A percentile compares a stretch with the other conserved stretches of the same genome.
phyloP scores from a whole-genome alignment of 2,329 filamentous ascomycete genomes.

The Apiospora marii region DNA sequence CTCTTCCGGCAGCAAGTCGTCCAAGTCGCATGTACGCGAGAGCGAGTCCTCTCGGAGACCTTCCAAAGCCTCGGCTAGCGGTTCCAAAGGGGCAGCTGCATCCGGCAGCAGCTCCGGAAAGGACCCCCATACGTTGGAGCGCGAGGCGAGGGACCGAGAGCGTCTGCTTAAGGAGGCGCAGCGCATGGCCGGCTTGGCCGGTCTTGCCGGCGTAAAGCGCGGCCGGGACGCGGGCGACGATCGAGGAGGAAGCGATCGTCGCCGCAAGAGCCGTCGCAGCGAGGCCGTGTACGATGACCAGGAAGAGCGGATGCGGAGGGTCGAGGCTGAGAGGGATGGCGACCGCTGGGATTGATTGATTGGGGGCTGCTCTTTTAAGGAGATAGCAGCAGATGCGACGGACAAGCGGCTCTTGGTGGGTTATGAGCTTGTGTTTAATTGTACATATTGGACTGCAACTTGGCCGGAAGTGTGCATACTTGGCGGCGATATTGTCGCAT shows the following conservation, averaged over 20 bases:
- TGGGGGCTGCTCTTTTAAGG: no score
- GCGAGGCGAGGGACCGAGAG: conserved; percentile 71
- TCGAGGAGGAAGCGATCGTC: conserved; percentile 52
- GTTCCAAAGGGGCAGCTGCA: neutral
- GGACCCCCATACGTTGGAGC: conserved; percentile 74
- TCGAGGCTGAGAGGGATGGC: conserved; percentile 68
- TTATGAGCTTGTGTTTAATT: neutral
- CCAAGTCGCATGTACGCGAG: conserved; percentile 37
- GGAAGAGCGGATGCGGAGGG: conserved; percentile 61
- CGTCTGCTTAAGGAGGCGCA: conserved; percentile 74
- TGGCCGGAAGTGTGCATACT: neutral
- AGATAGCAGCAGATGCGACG: neutral
- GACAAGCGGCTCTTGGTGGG: neutral
- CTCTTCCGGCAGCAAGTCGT: conserved; percentile 34
- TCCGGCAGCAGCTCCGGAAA: conserved; percentile 35
- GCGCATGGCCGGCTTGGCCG: conserved; percentile 63
- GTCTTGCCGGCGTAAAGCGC: conserved; percentile 58
- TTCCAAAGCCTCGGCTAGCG: conserved; percentile 44
- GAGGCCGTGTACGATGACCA: conserved; percentile 57
- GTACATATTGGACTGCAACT: neutral
- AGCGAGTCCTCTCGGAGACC: conserved; percentile 45
- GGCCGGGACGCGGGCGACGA: conserved; percentile 52
- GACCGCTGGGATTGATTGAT: conserved; percentile 53
- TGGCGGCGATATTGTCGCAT: neutral
- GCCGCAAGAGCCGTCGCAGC: conserved; percentile 58